Percentiles rank a stretch among this genome's conserved stretches.
Evolutionary conservation across 1,139 yeast genomes (phyloP).

Genomic region (Williopsis jadinii): DNA sequence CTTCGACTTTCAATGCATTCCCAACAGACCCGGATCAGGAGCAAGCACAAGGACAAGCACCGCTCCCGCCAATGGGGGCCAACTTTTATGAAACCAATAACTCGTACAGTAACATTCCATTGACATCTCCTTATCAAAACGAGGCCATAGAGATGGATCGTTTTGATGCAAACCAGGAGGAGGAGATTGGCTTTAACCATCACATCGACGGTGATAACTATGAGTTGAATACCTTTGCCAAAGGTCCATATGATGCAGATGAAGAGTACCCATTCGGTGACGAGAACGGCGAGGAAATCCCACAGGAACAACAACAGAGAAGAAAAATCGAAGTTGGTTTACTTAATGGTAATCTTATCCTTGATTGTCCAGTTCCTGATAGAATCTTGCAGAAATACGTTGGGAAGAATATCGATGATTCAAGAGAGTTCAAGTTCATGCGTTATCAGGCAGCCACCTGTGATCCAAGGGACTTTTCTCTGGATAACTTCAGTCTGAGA

Average conservation of each 20-base stretch:
- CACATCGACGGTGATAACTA: conserved; percentile 21
- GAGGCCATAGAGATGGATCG: conserved; percentile 11
- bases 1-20: conserved; percentile 20
- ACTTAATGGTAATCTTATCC: conserved; percentile 52
- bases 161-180: conserved; percentile 12
- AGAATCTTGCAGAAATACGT: conserved; percentile 43
- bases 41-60: conserved; percentile 2
- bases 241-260: conserved; percentile 5
- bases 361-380: conserved; percentile 61
- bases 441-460: conserved; percentile 80
- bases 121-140: conserved; percentile 9
- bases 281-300: conserved; percentile 9
- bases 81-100: conserved; percentile 12
- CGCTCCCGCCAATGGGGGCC: conserved; percentile 10
- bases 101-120: conserved; percentile 11
- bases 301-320: conserved; percentile 19
- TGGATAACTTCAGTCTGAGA: conserved; percentile 73
- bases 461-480: conserved; percentile 70
- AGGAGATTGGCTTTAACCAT: conserved; percentile 13
- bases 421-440: conserved; percentile 76
- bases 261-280: conserved; percentile 15
- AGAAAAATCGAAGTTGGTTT: conserved; percentile 25
- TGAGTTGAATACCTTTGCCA: conserved; percentile 20
- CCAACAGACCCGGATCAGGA: conserved; percentile 12
- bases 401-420: conserved; percentile 37